A percentile compares a stretch with the other conserved stretches of the same genome.
These are phyloP conservation scores for Mitragyna speciosa DNA, from an alignment of 257 asterid genomes.

Conservation along the genomic window DNA sequence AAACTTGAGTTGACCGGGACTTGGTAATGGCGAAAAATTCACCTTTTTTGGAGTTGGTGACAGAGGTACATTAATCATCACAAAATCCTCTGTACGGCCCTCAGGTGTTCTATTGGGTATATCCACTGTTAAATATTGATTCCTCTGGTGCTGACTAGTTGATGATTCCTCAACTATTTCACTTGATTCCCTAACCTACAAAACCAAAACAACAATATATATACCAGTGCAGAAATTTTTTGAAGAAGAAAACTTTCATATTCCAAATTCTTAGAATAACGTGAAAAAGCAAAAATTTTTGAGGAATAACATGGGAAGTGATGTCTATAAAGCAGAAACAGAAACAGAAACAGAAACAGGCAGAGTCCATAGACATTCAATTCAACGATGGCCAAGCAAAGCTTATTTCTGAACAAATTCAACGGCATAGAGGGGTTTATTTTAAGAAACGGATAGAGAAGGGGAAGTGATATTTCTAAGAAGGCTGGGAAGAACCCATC, in stretches of 20 bases:
- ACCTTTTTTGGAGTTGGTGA: slow-evolving; percentile 82
- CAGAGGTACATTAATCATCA: slow-evolving; percentile 54
- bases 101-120: slow-evolving; percentile 39
- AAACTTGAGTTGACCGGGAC: slow-evolving; percentile 53
- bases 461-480: too few relatives aligned
- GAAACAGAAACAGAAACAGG: too few relatives aligned
- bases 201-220: neutral
- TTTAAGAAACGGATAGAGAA: too few relatives aligned
- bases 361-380: neutral
- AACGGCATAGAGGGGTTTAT: too few relatives aligned
- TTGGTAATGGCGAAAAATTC: slow-evolving; percentile 77
- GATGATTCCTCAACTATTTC: slow-evolving; percentile 71
- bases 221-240: neutral
- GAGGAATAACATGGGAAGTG: neutral
- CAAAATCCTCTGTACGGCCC: slow-evolving; percentile 46
- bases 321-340: neutral
- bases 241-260: neutral
- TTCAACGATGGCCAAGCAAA: neutral
- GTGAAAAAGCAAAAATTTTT: neutral
- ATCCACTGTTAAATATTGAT: slow-evolving; percentile 32
- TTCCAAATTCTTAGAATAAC: neutral
- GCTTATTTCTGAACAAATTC: neutral
- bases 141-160: slow-evolving; percentile 24
- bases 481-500: slow-evolving; percentile 6
- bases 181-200: slow-evolving; percentile 56